These are phyloP conservation scores for Chondrus crispus DNA, from an alignment of 23 red algal species.

Conservation along the genomic window DNA sequence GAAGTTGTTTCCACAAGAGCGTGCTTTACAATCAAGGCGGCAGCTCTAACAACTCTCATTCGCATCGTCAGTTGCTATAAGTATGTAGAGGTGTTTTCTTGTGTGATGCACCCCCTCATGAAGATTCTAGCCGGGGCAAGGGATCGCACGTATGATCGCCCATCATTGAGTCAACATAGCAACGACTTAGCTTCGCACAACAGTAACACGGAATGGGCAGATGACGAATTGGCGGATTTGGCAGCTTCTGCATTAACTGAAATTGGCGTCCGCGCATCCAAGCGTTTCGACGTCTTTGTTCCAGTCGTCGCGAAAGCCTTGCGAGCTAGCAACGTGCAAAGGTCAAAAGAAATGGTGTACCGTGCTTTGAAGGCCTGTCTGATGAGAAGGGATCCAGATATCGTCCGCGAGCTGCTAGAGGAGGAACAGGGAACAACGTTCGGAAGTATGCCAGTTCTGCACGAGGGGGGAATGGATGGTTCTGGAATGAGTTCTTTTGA, in stretches of 20 bases:
- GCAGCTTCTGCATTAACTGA: conserved; percentile 30
- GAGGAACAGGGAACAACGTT: neutral
- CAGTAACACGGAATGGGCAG: neutral
- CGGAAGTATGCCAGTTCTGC: neutral
- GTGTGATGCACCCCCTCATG: conserved; percentile 79
- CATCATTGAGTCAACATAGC: too few species aligned
- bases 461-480: neutral
- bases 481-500: neutral
- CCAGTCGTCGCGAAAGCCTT: conserved; percentile 53
- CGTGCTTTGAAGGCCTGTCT: conserved; percentile 1
- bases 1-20: conserved; percentile 39
- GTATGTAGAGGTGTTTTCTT: conserved; percentile 65
- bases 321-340: neutral
- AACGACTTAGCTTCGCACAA: neutral
- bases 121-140: conserved; percentile 38
- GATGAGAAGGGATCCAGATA: neutral
- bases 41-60: conserved; percentile 63
- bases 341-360: neutral
- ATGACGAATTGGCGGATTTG: neutral
- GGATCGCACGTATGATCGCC: neutral
- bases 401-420: neutral
- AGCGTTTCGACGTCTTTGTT: conserved; percentile 35
- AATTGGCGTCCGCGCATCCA: conserved; percentile 19
- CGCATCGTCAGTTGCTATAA: conserved; percentile 33
- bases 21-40: conserved; percentile 17